These are phyloP conservation scores for Pestalotiopsis sp. DNA, from an alignment of 2,329 filamentous ascomycete species.

Conservation along the genomic window DNA sequence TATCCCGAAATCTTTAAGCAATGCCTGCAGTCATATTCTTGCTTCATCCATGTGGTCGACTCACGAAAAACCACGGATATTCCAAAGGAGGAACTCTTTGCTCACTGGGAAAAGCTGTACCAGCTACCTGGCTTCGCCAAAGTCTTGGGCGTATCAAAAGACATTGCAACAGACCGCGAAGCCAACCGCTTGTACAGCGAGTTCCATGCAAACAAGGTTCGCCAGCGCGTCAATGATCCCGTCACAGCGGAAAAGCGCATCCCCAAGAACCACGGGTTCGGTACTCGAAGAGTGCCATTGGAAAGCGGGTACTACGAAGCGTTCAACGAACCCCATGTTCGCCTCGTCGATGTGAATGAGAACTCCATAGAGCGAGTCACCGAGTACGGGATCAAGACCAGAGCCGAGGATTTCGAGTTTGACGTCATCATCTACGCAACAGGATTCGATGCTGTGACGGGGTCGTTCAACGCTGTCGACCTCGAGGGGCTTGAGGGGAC, in stretches of 20 bases:
- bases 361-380: conserved; percentile 42
- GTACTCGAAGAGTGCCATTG: conserved; percentile 45
- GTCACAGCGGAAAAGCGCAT: conserved; percentile 35
- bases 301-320: conserved; percentile 53
- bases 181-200: conserved; percentile 31
- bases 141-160: conserved; percentile 28
- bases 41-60: conserved; percentile 33
- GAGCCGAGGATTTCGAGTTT: conserved; percentile 31
- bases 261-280: conserved; percentile 44
- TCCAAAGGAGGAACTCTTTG: conserved; percentile 31
- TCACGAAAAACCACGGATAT: conserved; percentile 33
- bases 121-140: conserved; percentile 40
- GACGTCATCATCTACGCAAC: conserved; percentile 45
- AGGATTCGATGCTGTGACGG: conserved; percentile 43
- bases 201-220: conserved; percentile 38
- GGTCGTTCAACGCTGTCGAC: conserved; percentile 37
- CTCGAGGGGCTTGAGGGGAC: conserved; percentile 33
- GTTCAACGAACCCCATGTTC: conserved; percentile 46
- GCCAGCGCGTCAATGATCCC: conserved; percentile 36
- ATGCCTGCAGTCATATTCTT: conserved; percentile 24
- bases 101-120: conserved; percentile 35
- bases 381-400: conserved; percentile 35
- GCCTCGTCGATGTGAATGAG: conserved; percentile 46
- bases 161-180: conserved; percentile 28
- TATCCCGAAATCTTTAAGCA: conserved; percentile 34